A percentile compares a stretch with the other conserved stretches of the same genome.
Conservation (phyloP, 257 asterid genomes). For the Penstemon barbatus region DNA sequence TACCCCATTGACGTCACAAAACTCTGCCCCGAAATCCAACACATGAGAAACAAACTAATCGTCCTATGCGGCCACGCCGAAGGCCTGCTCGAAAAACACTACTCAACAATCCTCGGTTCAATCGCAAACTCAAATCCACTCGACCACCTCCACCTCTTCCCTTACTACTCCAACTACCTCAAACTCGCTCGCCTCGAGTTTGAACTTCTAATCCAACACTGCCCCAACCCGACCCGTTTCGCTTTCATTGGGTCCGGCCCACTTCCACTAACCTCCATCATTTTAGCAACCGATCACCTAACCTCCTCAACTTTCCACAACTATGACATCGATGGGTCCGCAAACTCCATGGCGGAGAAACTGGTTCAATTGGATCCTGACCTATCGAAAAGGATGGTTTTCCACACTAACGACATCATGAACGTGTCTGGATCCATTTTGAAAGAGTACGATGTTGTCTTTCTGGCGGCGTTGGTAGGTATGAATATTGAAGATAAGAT, state of each 20-base stretch:
- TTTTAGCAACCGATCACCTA: conserved; percentile 65
- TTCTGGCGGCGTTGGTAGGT: conserved; percentile 89
- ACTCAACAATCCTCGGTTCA: conserved; percentile 51
- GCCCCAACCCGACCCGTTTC: conserved; percentile 34
- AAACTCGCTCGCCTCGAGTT: conserved; percentile 65
- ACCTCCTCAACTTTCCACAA: conserved; percentile 55
- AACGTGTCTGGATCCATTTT: conserved; percentile 43
- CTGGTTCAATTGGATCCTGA: conserved; percentile 55
- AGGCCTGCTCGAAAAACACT: conserved; percentile 68
- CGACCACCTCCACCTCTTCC: conserved; percentile 58
- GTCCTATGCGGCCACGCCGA: conserved; percentile 72
- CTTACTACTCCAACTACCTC: conserved; percentile 73
- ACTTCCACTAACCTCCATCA: conserved; percentile 79
- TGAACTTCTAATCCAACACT: conserved; percentile 52
- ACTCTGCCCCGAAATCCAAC: conserved; percentile 56
- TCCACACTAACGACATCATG: conserved; percentile 60
- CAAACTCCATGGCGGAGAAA: conserved; percentile 59
- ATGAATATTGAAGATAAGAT: conserved; percentile 68
- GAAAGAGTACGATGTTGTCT: conserved; percentile 67
- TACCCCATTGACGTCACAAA: conserved; percentile 75
- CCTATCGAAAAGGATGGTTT: conserved; percentile 58
- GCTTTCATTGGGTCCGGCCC: conserved; percentile 94
- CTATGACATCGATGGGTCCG: conserved; percentile 63
- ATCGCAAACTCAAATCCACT: conserved; percentile 44
- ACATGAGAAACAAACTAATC: conserved; percentile 61